Percentiles rank a stretch among this genome's conserved stretches.
Evolutionary conservation across 805 yeast species (phyloP).

Genomic region (Peterozyma xylosa): DNA sequence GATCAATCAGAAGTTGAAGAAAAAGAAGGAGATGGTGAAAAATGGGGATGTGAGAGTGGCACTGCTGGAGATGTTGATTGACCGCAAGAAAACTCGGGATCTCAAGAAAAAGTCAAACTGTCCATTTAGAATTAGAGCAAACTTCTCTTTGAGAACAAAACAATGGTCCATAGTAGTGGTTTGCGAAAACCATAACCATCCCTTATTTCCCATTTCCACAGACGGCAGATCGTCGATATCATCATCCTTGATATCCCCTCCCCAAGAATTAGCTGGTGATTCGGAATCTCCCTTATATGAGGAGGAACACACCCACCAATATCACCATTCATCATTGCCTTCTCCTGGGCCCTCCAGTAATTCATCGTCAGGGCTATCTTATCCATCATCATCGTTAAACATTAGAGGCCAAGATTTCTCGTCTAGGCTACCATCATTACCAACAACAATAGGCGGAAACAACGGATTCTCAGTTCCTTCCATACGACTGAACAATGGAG

Average conservation of each 20-base stretch:
- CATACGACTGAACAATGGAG: too few species aligned
- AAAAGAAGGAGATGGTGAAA: constrained; percentile 7
- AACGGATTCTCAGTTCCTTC: too few species aligned
- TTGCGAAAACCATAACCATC: constrained; percentile 55
- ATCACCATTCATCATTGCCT: background rate
- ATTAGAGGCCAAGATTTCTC: constrained; percentile 1
- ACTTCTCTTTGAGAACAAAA: constrained; percentile 41
- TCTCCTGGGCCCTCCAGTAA: background rate
- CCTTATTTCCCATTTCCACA: constrained; percentile 18
- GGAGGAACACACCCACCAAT: background rate
- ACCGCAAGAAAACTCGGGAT: constrained; percentile 13
- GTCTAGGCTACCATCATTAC: constrained; percentile 6
- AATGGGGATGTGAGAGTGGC: constrained; percentile 19
- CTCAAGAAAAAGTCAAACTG: constrained; percentile 29
- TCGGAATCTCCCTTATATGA: constrained; percentile 1
- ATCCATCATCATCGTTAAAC: background rate
- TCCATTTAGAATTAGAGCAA: constrained; percentile 62
- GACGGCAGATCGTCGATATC: background rate
- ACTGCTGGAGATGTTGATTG: constrained; percentile 12
- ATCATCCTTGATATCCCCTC: background rate
- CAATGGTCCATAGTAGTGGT: constrained; percentile 57
- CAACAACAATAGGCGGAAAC: background rate
- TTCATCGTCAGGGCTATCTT: too few species aligned
- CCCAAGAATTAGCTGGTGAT: background rate
- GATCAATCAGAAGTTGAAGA: constrained; percentile 8